phyloP scores from a whole-genome alignment of 805 yeast species.

The Saccharomycopsis microspora region DNA sequence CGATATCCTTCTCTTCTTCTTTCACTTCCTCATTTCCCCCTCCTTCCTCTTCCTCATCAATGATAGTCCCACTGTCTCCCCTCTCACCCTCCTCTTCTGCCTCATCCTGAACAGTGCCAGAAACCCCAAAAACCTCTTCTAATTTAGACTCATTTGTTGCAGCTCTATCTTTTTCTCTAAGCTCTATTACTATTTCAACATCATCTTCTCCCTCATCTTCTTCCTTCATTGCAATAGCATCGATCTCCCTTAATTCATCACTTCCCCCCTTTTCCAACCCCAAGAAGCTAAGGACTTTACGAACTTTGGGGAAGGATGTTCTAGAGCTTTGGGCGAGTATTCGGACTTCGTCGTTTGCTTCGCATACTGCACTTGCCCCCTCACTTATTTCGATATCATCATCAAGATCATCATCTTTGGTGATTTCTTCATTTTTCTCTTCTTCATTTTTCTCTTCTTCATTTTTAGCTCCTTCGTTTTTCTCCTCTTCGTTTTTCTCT shows the following conservation, averaged over 20 bases:
- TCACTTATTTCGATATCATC: no score
- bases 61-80: background rate
- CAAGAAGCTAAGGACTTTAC: no score
- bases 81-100: background rate
- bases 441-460: background rate
- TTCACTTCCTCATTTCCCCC: background rate
- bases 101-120: slow-evolving; percentile 3
- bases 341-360: no score
- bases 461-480: background rate
- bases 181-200: background rate
- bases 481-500: background rate
- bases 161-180: background rate
- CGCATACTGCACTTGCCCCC: no score
- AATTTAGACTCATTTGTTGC: no score
- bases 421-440: no score
- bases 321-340: no score
- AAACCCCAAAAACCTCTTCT: background rate
- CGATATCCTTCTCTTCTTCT: background rate
- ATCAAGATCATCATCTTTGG: no score
- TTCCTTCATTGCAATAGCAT: background rate
- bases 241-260: background rate
- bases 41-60: background rate
- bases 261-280: background rate
- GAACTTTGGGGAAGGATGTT: no score
- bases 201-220: background rate